Evolutionary conservation across 345 rosid species (phyloP).

Genomic region (Murraya koenigii): DNA sequence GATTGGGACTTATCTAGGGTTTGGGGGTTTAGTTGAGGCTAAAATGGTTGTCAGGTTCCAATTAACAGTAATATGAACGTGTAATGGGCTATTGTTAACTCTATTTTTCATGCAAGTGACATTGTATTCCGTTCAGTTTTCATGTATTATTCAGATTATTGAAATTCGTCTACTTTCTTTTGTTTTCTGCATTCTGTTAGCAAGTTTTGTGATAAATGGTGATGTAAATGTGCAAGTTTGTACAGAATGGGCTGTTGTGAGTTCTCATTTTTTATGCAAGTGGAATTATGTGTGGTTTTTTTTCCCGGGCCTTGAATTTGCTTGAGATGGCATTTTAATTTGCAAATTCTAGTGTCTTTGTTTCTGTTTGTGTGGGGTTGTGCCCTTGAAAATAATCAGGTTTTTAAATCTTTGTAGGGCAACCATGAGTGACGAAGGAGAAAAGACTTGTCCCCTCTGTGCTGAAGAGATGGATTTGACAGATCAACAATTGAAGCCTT

Average conservation of each 20-base stretch:
- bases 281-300: not conserved
- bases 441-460: constrained; percentile 86
- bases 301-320: too few species aligned
- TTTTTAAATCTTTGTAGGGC: constrained; percentile 26
- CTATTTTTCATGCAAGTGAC: not conserved
- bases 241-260: not conserved
- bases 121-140: not conserved
- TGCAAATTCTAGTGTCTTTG: not conserved
- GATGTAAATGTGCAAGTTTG: not conserved
- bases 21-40: not conserved
- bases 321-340: not conserved
- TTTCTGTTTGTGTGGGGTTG: not conserved
- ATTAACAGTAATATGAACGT: not conserved
- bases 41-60: not conserved
- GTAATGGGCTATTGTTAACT: not conserved
- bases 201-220: not conserved
- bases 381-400: not conserved
- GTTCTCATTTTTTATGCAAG: not conserved
- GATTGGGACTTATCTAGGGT: constrained; percentile 12
- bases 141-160: not conserved
- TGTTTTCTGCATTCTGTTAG: too few species aligned
- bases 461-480: constrained; percentile 95
- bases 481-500: constrained; percentile 91
- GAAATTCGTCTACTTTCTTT: not conserved
- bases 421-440: constrained; percentile 82